Evolutionary conservation across 108 stramenopile genomes (phyloP).

Genomic region (Skeletonema costatum): DNA sequence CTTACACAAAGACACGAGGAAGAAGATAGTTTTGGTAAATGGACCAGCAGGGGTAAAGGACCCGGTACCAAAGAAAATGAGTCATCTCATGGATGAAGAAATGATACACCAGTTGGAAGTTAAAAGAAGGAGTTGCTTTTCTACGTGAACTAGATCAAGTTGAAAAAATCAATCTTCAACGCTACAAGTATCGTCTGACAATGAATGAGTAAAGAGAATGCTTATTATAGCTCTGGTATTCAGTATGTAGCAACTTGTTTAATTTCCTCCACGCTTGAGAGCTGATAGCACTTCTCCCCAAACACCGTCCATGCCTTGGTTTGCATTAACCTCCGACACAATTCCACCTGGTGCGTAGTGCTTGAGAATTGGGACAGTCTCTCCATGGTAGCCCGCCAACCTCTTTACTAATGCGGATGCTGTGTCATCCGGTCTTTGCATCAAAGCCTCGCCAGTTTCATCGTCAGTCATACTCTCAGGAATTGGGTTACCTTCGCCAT

Average conservation of each 20-base stretch:
- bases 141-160: neutral
- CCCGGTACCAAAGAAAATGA: constrained; percentile 48
- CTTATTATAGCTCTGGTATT: too few species aligned
- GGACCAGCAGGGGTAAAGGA: constrained; percentile 53
- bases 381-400: constrained; percentile 92
- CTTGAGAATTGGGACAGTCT: constrained; percentile 95
- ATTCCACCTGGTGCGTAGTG: constrained; percentile 92
- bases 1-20: constrained; percentile 39
- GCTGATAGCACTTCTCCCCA: too few species aligned
- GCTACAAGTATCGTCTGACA: too few species aligned
- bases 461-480: constrained; percentile 89
- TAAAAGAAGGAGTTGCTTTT: constrained; percentile 22
- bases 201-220: too few species aligned
- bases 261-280: too few species aligned
- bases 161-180: too few species aligned
- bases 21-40: constrained; percentile 44
- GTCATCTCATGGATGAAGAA: constrained; percentile 39
- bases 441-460: constrained; percentile 94
- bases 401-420: constrained; percentile 88
- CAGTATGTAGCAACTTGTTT: too few species aligned
- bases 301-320: constrained; percentile 63
- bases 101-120: constrained; percentile 46
- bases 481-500: constrained; percentile 62
- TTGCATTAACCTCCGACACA: constrained; percentile 84
- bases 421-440: constrained; percentile 97